These are phyloP conservation scores for Sclerotinia trifoliorum DNA, from an alignment of 2,329 filamentous ascomycete genomes.

Conservation along the genomic window DNA sequence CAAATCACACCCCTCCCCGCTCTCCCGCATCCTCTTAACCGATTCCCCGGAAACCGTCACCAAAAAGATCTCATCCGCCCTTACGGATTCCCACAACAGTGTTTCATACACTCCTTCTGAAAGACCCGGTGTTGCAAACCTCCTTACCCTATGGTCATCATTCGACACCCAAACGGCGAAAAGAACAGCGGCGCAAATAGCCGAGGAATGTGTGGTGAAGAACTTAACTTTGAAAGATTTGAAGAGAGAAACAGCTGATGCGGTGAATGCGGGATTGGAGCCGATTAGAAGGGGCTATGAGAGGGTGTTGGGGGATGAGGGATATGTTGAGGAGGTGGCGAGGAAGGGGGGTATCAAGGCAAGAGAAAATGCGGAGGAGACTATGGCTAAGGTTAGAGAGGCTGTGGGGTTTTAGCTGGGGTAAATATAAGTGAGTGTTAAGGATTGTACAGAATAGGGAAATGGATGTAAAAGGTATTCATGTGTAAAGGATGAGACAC, in stretches of 20 bases:
- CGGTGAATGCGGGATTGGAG: constrained; percentile 52
- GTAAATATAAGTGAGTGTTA: no score
- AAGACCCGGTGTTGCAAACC: constrained; percentile 83
- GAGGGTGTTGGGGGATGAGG: constrained; percentile 48
- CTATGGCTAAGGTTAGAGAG: constrained; percentile 47
- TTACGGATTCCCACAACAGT: constrained; percentile 68
- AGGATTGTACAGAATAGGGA: background rate
- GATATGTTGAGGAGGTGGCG: constrained; percentile 58
- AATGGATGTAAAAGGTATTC: background rate
- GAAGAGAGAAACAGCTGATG: constrained; percentile 62
- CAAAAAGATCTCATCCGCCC: constrained; percentile 67
- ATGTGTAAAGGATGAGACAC: background rate
- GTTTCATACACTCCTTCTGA: constrained; percentile 69
- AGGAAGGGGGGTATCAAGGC: constrained; percentile 60
- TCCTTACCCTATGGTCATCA: constrained; percentile 76
- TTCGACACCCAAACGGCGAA: constrained; percentile 50
- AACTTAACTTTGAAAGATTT: constrained; percentile 53
- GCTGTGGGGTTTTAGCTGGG: constrained; percentile 43
- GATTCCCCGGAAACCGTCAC: constrained; percentile 64
- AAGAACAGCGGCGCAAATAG: constrained; percentile 46
- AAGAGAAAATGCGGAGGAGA: constrained; percentile 55
- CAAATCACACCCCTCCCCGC: constrained; percentile 72
- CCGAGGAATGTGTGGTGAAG: constrained; percentile 41
- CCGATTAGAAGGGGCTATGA: constrained; percentile 58
- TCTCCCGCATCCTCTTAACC: constrained; percentile 80